A percentile compares a stretch with the other conserved stretches of the same genome.
These are phyloP conservation scores for Pseudogymnoascus sp. DNA, from an alignment of 2,329 filamentous ascomycete species.

Conservation along the genomic window DNA sequence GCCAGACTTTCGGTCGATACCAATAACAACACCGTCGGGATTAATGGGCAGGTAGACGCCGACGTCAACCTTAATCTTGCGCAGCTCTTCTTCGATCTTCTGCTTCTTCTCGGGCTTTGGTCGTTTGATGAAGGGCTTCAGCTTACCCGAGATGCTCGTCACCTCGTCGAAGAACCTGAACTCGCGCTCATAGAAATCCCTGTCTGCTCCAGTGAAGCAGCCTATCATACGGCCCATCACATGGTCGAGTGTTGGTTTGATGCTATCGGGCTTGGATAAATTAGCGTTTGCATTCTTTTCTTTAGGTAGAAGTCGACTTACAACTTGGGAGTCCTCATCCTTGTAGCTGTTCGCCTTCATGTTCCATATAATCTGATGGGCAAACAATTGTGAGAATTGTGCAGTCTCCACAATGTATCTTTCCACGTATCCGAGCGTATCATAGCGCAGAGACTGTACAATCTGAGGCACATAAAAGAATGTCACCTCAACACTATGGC, in stretches of 20 bases:
- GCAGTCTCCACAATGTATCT: conserved; percentile 95
- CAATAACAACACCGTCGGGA: conserved; percentile 92
- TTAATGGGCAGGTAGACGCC: conserved; percentile 97
- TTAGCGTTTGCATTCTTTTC: background rate
- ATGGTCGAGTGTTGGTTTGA: conserved; percentile 87
- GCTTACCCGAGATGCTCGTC: conserved; percentile 87
- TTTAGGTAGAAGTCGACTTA: conserved; percentile 36
- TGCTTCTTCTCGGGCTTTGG: conserved; percentile 96
- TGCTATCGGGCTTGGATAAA: conserved; percentile 62
- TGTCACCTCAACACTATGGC: conserved; percentile 89
- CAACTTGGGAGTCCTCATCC: conserved; percentile 82
- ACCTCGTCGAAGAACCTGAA: conserved; percentile 98
- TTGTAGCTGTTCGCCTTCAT: conserved; percentile 99
- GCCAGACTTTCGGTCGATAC: conserved; percentile 95
- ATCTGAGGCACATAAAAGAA: conserved; percentile 99
- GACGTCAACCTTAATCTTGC: conserved; percentile 94
- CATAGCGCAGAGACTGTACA: conserved; percentile 89
- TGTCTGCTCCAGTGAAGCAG: conserved; percentile 73
- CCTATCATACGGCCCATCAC: conserved; percentile 79
- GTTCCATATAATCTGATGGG: conserved; percentile 99
- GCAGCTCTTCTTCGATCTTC: conserved; percentile 96
- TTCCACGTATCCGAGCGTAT: conserved; percentile 88
- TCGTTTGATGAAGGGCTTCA: conserved; percentile 86
- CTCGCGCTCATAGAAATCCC: conserved; percentile 83
- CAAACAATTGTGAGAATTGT: conserved; percentile 95